Percentiles rank a stretch among this genome's conserved stretches.
These are phyloP conservation scores for Yarrowia keelungensis DNA, from an alignment of 805 yeast genomes.

Conservation along the genomic window DNA sequence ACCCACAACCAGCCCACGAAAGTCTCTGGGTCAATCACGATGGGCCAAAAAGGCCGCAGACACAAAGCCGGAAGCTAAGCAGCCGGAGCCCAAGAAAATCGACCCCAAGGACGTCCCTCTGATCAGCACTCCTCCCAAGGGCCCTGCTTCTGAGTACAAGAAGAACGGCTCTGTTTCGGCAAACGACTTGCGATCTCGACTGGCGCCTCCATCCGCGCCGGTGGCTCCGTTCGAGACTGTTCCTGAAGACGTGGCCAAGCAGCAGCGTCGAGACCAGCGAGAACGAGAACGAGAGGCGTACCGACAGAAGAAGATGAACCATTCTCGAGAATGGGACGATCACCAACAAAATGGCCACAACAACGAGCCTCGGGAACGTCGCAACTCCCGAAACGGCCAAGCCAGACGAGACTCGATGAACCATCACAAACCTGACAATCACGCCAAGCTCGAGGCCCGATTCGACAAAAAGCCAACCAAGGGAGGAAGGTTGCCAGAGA, in stretches of 20 bases:
- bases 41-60: conserved; percentile 17
- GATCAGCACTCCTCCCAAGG: conserved; percentile 27
- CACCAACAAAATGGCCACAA: not conserved
- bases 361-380: conserved; percentile 8
- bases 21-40: conserved; percentile 9
- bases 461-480: conserved; percentile 17
- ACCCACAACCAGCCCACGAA: conserved; percentile 8
- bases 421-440: not conserved
- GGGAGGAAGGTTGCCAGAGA: conserved; percentile 5
- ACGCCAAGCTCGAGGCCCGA: conserved; percentile 1
- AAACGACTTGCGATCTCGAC: conserved; percentile 23
- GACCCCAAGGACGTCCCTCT: conserved; percentile 34
- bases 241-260: conserved; percentile 20
- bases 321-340: conserved; percentile 25
- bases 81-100: conserved; percentile 1
- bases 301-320: conserved; percentile 27
- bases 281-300: conserved; percentile 21
- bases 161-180: conserved; percentile 1
- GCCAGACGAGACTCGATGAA: conserved; percentile 19
- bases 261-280: conserved; percentile 7
- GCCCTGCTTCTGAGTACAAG: conserved; percentile 29
- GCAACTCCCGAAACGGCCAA: conserved; percentile 26
- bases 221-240: conserved; percentile 31
- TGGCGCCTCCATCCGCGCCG: conserved; percentile 8
- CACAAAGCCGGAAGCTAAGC: not conserved